Percentiles rank a stretch among this genome's conserved stretches.
These are phyloP conservation scores for Phyllosticta citrichinensis DNA, from an alignment of 2,329 filamentous ascomycete species.

Conservation along the genomic window DNA sequence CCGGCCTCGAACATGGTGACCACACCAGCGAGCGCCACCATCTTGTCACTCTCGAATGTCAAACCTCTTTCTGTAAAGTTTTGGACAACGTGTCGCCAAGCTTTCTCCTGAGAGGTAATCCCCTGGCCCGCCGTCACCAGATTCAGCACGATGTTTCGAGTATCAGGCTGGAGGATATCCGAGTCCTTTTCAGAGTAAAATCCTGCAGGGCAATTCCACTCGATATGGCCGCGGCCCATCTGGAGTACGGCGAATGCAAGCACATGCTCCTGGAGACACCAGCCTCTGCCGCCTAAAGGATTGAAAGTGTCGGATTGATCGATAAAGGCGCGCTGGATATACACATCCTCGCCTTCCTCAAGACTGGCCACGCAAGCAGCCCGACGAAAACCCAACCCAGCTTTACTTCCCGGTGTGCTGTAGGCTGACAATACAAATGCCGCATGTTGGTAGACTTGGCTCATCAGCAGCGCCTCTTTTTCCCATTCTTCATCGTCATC, in stretches of 20 bases:
- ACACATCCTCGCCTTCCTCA: not conserved
- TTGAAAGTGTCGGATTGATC: not conserved
- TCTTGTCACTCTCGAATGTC: not conserved
- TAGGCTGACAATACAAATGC: not conserved
- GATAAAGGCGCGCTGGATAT: not conserved
- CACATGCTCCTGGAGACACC: not conserved
- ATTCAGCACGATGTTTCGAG: not conserved
- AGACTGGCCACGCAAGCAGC: not conserved
- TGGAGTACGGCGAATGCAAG: not conserved
- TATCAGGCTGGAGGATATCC: not conserved
- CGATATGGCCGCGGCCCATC: not conserved
- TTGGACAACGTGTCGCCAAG: not conserved
- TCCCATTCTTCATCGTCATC: slow-evolving; percentile 1
- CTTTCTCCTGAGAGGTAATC: not conserved
- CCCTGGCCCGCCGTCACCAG: not conserved
- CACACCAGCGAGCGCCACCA: not conserved
- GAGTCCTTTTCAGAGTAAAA: not conserved
- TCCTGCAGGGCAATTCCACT: not conserved
- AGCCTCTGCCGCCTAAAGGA: not conserved
- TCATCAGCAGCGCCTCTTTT: not conserved
- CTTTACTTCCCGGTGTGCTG: not conserved
- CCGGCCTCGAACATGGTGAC: not conserved
- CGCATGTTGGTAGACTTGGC: not conserved
- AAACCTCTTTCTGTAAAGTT: not conserved
- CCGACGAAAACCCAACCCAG: not conserved